Percentiles rank a stretch among this genome's conserved stretches.
phyloP scores from a whole-genome alignment of 257 asterid species.

The Coffea eugenioides region DNA sequence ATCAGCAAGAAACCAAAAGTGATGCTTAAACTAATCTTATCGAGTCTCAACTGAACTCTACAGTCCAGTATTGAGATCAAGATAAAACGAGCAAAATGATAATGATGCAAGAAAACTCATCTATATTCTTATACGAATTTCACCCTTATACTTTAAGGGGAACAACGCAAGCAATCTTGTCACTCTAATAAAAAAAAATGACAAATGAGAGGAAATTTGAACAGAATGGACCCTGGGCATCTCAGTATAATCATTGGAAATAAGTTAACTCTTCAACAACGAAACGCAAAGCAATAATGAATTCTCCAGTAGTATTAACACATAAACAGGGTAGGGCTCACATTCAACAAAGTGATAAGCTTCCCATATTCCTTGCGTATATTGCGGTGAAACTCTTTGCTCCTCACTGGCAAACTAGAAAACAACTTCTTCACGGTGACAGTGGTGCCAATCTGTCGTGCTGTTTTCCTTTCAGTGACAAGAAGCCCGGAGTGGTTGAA shows the following conservation, averaged over 20 bases:
- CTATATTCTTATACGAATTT: no score
- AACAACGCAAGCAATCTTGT: background rate
- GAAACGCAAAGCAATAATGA: background rate
- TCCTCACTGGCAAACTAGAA: slow-evolving; percentile 84
- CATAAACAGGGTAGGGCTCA: slow-evolving; percentile 35
- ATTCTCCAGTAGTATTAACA: background rate
- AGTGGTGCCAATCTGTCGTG: slow-evolving; percentile 93
- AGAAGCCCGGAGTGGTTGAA: slow-evolving; percentile 66
- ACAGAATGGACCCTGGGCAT: background rate
- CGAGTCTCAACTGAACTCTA: no score
- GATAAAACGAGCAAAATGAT: no score
- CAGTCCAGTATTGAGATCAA: no score
- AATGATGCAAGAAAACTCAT: no score
- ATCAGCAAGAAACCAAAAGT: background rate
- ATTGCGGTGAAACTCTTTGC: slow-evolving; percentile 82
- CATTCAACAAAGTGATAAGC: slow-evolving; percentile 79
- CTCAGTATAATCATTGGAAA: background rate
- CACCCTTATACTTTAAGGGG: no score
- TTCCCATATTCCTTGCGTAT: slow-evolving; percentile 90
- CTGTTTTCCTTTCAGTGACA: slow-evolving; percentile 70
- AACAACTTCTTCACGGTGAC: slow-evolving; percentile 87
- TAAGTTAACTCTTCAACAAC: background rate
- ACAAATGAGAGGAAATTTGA: background rate
- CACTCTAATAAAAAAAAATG: background rate
- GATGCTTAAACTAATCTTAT: no score